These are phyloP conservation scores for Candida endomychidarum DNA, from an alignment of 805 yeast genomes.

Conservation along the genomic window DNA sequence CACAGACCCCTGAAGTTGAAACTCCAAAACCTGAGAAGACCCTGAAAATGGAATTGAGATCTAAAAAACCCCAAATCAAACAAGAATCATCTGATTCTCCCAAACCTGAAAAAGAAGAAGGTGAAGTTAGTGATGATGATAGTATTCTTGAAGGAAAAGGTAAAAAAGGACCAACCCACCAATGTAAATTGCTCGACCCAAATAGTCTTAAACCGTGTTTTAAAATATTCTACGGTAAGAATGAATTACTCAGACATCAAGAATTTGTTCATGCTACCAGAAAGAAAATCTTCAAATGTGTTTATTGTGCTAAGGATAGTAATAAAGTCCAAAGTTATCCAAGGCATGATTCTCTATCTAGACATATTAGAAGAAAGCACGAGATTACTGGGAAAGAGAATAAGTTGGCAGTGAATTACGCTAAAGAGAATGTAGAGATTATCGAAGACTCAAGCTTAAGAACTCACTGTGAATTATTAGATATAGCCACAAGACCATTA, in stretches of 20 bases:
- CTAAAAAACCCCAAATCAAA: background rate
- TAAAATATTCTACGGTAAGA: constrained; percentile 44
- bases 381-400: constrained; percentile 46
- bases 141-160: background rate
- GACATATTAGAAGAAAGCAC: constrained; percentile 45
- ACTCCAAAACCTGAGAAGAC: no score
- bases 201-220: constrained; percentile 30
- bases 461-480: constrained; percentile 13
- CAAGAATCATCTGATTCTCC: background rate
- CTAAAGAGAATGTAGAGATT: constrained; percentile 41
- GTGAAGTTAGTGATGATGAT: constrained; percentile 7
- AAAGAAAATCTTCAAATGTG: constrained; percentile 41
- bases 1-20: no score
- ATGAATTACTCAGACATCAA: constrained; percentile 43
- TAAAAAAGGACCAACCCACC: constrained; percentile 27
- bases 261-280: constrained; percentile 48
- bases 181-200: constrained; percentile 41
- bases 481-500: constrained; percentile 21
- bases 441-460: constrained; percentile 28
- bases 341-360: constrained; percentile 43
- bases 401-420: constrained; percentile 44
- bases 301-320: constrained; percentile 36
- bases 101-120: constrained; percentile 1
- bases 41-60: no score
- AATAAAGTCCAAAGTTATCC: constrained; percentile 42